These are phyloP conservation scores for Pythium grandisporangium DNA, from an alignment of 352 stramenopile species.

Conservation along the genomic window DNA sequence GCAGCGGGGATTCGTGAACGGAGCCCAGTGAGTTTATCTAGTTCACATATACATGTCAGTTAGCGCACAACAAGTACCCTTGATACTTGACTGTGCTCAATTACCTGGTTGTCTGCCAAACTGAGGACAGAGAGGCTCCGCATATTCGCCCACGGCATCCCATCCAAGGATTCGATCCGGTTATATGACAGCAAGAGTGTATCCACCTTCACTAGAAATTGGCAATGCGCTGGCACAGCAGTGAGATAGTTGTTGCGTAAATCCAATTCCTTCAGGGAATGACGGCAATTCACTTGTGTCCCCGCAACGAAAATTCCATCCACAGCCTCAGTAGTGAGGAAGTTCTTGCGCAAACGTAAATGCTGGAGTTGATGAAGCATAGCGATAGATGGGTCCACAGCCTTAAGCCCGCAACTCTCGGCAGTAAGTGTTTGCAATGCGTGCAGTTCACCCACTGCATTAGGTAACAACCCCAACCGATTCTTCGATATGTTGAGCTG, in stretches of 20 bases:
- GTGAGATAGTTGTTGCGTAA: conserved; percentile 59
- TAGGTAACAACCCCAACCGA: conserved; percentile 27
- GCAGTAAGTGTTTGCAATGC: conserved; percentile 57
- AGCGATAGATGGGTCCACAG: conserved; percentile 36
- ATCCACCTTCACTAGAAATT: conserved; percentile 37
- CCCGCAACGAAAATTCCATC: conserved; percentile 25
- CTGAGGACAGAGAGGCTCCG: conserved; percentile 49
- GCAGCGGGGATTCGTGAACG: conserved; percentile 40
- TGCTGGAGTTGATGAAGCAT: conserved; percentile 43
- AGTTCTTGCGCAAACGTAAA: conserved; percentile 67
- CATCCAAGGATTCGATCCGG: conserved; percentile 36
- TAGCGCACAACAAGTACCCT: conserved; percentile 1
- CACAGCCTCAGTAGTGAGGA: conserved; percentile 40
- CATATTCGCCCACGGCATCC: conserved; percentile 53
- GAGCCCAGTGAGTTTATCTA: conserved; percentile 54
- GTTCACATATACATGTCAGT: not conserved
- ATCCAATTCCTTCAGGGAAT: conserved; percentile 60
- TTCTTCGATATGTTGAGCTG: conserved; percentile 73
- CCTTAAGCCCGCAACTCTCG: conserved; percentile 55
- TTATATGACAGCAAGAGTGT: conserved; percentile 70
- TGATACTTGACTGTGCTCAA: no score
- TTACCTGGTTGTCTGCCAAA: conserved; percentile 63
- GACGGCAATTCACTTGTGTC: conserved; percentile 17
- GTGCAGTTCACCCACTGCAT: conserved; percentile 34
- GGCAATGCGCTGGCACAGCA: conserved; percentile 28